Conservation (phyloP, 257 asterid genomes). For the Jacaranda mimosifolia region DNA sequence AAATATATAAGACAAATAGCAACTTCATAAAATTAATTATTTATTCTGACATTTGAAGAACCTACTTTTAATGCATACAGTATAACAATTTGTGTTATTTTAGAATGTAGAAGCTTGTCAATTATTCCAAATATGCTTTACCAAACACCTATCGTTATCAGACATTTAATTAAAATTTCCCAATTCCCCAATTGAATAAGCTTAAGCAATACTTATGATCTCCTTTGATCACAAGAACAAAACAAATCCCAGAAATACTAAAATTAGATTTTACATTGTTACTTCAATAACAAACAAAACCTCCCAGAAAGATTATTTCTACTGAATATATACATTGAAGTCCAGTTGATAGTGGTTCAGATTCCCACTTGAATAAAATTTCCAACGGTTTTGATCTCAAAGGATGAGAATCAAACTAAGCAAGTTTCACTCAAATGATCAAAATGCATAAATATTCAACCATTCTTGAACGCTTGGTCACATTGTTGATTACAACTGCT, state of each 20-base stretch:
- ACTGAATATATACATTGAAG: not conserved
- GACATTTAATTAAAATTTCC: too few relatives aligned
- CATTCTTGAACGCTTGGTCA: not conserved
- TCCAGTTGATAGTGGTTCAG: not conserved
- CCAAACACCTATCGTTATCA: not conserved
- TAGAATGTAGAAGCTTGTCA: not conserved
- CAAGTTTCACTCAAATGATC: not conserved
- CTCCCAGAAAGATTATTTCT: not conserved
- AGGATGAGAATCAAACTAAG: not conserved
- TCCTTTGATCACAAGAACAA: not conserved
- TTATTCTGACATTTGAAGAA: too few relatives aligned
- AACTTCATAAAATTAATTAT: too few relatives aligned
- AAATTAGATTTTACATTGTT: not conserved
- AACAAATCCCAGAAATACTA: not conserved
- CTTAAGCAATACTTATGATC: not conserved
- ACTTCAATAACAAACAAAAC: not conserved
- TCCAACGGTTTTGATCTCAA: not conserved
- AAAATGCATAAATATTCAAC: not conserved
- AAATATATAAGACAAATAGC: too few relatives aligned
- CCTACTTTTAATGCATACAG: too few relatives aligned
- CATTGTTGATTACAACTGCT: conserved; percentile 14
- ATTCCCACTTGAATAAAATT: not conserved
- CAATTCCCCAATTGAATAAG: not conserved
- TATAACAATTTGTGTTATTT: too few relatives aligned
- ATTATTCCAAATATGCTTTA: not conserved